phyloP scores from a whole-genome alignment of 1,139 yeast species.

The Yamadazyma mexicana region DNA sequence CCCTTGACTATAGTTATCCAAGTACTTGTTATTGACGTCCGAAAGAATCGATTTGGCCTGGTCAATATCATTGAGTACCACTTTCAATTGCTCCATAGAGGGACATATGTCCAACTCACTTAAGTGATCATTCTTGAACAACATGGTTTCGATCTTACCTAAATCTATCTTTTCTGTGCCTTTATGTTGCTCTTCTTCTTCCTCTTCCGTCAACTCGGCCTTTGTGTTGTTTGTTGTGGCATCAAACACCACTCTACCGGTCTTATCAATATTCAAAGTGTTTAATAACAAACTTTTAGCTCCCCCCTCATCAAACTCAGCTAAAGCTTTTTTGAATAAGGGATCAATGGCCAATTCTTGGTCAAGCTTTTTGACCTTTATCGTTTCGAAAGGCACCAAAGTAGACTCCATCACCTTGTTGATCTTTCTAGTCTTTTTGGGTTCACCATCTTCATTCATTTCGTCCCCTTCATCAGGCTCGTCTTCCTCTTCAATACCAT shows the following conservation, averaged over 20 bases:
- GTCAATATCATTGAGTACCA: slow-evolving; percentile 58
- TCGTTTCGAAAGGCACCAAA: slow-evolving; percentile 54
- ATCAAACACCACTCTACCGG: slow-evolving; percentile 67
- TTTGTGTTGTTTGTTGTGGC: slow-evolving; percentile 37
- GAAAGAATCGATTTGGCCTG: slow-evolving; percentile 54
- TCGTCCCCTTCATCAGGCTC: slow-evolving; percentile 16
- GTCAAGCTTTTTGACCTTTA: slow-evolving; percentile 70
- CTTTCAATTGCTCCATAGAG: slow-evolving; percentile 55
- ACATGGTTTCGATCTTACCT: slow-evolving; percentile 17
- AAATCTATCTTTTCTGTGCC: slow-evolving; percentile 11
- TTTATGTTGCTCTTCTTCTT: slow-evolving; percentile 11
- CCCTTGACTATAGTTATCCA: slow-evolving; percentile 13
- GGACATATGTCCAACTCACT: slow-evolving; percentile 57
- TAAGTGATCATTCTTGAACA: slow-evolving; percentile 34
- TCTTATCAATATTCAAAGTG: slow-evolving; percentile 57
- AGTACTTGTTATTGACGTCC: slow-evolving; percentile 42
- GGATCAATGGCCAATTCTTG: slow-evolving; percentile 85
- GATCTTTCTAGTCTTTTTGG: slow-evolving; percentile 28
- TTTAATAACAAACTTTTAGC: slow-evolving; percentile 81
- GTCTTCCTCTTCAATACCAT: slow-evolving; percentile 19
- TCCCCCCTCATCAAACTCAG: slow-evolving; percentile 96
- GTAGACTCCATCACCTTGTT: slow-evolving; percentile 46
- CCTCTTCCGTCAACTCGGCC: slow-evolving; percentile 12
- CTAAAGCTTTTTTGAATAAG: slow-evolving; percentile 79
- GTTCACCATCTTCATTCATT: slow-evolving; percentile 19